Evolutionary conservation across 371 early-diverging fungal genomes (phyloP).

Genomic region (Zopfochytrium polystomum): DNA sequence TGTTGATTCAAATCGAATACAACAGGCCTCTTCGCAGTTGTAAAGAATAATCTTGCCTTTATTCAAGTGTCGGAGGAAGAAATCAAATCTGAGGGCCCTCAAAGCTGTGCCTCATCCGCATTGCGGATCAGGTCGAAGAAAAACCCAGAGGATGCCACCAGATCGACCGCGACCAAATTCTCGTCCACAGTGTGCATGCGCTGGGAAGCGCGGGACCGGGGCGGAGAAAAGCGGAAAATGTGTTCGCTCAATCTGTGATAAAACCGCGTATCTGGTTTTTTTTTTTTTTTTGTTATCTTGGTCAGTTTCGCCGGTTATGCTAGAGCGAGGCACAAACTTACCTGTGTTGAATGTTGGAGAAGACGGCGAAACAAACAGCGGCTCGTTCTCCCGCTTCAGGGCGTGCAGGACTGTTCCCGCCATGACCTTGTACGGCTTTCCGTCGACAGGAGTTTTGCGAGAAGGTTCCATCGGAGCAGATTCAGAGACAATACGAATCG

Average conservation of each 20-base stretch:
- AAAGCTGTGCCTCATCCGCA: conserved; percentile 18
- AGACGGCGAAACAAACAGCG: conserved; percentile 28
- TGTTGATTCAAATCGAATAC: too few relatives aligned
- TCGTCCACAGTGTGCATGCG: conserved; percentile 43
- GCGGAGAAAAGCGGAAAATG: conserved; percentile 20
- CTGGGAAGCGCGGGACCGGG: conserved; percentile 9
- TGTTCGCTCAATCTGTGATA: conserved; percentile 2
- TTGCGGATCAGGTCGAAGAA: conserved; percentile 36
- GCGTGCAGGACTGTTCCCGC: conserved; percentile 15
- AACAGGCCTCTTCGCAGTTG: too few relatives aligned
- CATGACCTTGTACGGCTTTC: conserved; percentile 8
- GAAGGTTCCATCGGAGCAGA: conserved; percentile 24
- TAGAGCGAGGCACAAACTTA: too few relatives aligned
- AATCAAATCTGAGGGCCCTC: too few relatives aligned
- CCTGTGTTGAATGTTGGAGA: conserved; percentile 38
- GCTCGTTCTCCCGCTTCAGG: conserved; percentile 4
- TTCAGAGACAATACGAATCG: conserved; percentile 3
- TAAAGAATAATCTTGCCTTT: too few relatives aligned
- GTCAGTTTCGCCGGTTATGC: too few relatives aligned
- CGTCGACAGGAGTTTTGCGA: conserved; percentile 5
- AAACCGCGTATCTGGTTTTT: conserved; percentile 16
- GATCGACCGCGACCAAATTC: conserved; percentile 15
- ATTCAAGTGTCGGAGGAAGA: too few relatives aligned
- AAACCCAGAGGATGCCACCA: conserved; percentile 32
- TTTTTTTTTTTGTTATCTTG: too few relatives aligned